These are phyloP conservation scores for Raddia guianensis DNA, from an alignment of 176 grass and related monocot genomes.

Conservation along the genomic window DNA sequence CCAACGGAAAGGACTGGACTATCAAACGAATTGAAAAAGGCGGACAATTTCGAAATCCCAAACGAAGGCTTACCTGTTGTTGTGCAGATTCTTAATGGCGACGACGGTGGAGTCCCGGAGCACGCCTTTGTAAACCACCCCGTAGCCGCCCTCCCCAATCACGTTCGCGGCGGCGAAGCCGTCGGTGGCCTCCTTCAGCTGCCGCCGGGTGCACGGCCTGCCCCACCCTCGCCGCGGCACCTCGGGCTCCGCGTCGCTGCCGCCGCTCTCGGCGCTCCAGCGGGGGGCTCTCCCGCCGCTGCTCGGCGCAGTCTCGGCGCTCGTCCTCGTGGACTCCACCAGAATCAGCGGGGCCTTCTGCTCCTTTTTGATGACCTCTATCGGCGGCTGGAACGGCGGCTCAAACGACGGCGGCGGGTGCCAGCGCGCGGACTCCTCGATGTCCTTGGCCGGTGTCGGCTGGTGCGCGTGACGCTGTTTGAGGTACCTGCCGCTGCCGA, in stretches of 20 bases:
- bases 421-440: constrained; percentile 50
- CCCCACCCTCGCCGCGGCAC: constrained; percentile 76
- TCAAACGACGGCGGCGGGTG: constrained; percentile 29
- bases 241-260: constrained; percentile 44
- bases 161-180: constrained; percentile 66
- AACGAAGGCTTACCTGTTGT: constrained; percentile 63
- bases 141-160: constrained; percentile 82
- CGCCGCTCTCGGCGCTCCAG: constrained; percentile 28
- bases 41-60: neutral
- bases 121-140: constrained; percentile 83
- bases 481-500: constrained; percentile 17
- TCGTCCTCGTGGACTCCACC: constrained; percentile 31
- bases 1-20: neutral
- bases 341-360: constrained; percentile 41
- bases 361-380: constrained; percentile 66
- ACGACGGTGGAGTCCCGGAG: constrained; percentile 64
- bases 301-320: constrained; percentile 39
- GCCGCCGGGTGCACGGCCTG: constrained; percentile 60
- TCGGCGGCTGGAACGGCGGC: constrained; percentile 46
- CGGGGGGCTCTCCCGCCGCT: constrained; percentile 42
- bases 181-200: constrained; percentile 72
- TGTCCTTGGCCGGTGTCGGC: constrained; percentile 47
- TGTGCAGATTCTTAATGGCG: constrained; percentile 92
- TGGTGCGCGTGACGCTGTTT: constrained; percentile 54
- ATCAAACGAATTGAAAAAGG: neutral